Conservation (phyloP, 805 yeast genomes). For the Wickerhamiella parazyma region DNA sequence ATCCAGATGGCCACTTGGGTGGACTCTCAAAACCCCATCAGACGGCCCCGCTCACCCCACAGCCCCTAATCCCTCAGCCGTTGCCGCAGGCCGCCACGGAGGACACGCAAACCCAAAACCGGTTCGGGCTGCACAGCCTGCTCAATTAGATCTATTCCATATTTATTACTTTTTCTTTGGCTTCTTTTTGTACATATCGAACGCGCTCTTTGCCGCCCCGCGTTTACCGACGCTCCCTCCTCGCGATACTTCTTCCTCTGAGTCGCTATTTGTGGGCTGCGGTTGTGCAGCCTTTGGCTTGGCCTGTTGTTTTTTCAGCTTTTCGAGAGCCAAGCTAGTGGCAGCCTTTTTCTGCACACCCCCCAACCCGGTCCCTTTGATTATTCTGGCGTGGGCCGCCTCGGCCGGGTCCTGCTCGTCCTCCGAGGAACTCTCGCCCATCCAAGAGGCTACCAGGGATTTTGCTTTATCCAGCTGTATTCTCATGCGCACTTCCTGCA, state of each 20-base stretch:
- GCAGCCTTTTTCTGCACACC: background rate
- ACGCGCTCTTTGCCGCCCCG: conserved; percentile 1
- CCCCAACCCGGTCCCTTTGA: conserved; percentile 1
- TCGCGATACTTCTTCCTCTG: conserved; percentile 1
- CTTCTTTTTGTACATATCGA: conserved; percentile 4
- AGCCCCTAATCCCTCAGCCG: background rate
- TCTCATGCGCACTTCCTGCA: background rate
- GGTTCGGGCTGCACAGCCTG: conserved; percentile 2
- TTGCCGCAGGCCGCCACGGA: background rate
- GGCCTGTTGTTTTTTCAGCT: background rate
- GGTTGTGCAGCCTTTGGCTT: background rate
- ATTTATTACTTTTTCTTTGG: background rate
- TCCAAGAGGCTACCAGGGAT: conserved; percentile 2
- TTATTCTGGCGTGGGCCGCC: background rate
- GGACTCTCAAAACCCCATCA: background rate
- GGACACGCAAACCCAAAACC: background rate
- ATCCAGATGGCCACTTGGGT: too few relatives aligned
- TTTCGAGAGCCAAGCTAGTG: conserved; percentile 1
- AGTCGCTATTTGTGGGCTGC: background rate
- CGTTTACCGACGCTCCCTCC: conserved; percentile 1
- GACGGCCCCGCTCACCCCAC: background rate
- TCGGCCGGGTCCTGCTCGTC: background rate
- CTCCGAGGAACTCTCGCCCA: conserved; percentile 1
- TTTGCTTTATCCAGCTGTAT: conserved; percentile 4
- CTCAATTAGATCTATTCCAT: background rate